These are phyloP conservation scores for Begonia peltatifolia DNA, from an alignment of 306 rosid species.

Conservation along the genomic window DNA sequence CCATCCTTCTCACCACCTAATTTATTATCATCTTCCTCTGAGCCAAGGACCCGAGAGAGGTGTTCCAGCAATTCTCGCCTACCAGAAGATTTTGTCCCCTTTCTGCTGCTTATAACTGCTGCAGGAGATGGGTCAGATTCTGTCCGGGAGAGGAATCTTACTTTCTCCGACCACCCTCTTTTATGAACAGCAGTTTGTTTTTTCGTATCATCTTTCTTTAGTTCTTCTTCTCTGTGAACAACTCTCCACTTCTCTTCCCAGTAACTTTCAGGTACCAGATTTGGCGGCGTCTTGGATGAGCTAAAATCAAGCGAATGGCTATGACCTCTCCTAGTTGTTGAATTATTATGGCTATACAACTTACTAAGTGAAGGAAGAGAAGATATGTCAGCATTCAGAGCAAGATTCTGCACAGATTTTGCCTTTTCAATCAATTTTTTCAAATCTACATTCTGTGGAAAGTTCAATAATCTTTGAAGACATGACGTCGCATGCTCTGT, in stretches of 20 bases:
- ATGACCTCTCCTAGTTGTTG: conserved; percentile 25
- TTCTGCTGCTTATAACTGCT: conserved; percentile 22
- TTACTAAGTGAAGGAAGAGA: conserved; percentile 24
- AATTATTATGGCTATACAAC: conserved; percentile 24
- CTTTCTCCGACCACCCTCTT: conserved; percentile 82
- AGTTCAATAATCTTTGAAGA: conserved; percentile 77
- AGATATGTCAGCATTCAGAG: conserved; percentile 39
- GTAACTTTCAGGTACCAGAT: conserved; percentile 51
- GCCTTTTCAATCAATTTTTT: conserved; percentile 67
- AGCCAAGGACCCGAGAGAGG: conserved; percentile 51
- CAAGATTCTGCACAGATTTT: conserved; percentile 64
- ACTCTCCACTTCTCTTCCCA: conserved; percentile 99
- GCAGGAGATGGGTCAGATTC: conserved; percentile 54
- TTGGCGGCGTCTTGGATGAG: conserved; percentile 51
- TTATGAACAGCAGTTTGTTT: conserved; percentile 37
- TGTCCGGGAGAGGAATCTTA: conserved; percentile 50
- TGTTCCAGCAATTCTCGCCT: conserved; percentile 54
- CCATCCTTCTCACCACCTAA: conserved; percentile 14
- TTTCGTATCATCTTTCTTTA: conserved; percentile 26
- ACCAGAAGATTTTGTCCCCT: conserved; percentile 30
- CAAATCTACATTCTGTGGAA: conserved; percentile 49
- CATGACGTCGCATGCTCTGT: conserved; percentile 87
- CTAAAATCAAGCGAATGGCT: conserved; percentile 42
- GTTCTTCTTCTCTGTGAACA: conserved; percentile 63
- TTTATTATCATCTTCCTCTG: conserved; percentile 38